Evolutionary conservation across 495 filamentous ascomycete species (phyloP).

Genomic region (Filosporella fistucella): DNA sequence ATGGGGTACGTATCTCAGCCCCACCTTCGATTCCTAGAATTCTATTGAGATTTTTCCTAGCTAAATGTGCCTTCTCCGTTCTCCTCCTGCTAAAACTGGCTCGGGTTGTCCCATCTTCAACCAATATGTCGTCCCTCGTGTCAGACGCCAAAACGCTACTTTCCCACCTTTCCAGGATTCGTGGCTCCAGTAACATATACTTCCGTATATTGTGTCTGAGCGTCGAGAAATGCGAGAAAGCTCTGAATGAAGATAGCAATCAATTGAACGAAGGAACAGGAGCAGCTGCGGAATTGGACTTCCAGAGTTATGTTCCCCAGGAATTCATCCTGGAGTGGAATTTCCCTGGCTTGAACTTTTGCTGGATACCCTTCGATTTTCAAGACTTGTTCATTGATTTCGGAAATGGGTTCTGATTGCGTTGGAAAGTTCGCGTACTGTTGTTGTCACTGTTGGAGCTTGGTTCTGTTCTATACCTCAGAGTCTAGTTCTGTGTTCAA

Average conservation of each 20-base stretch:
- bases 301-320: conserved; percentile 46
- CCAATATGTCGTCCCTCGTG: conserved; percentile 35
- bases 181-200: conserved; percentile 35
- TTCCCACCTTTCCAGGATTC: conserved; percentile 35
- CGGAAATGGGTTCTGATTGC: conserved; percentile 8
- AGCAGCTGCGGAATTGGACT: conserved; percentile 41
- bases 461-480: too few species aligned
- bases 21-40: not conserved
- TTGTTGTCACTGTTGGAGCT: too few species aligned
- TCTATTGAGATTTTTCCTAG: conserved; percentile 1
- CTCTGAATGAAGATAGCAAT: conserved; percentile 29
- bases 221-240: conserved; percentile 43
- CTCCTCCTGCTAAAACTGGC: conserved; percentile 41
- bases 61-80: conserved; percentile 50
- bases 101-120: conserved; percentile 39
- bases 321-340: conserved; percentile 51
- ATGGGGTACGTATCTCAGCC: conserved; percentile 29
- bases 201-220: conserved; percentile 29
- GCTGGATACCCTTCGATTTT: conserved; percentile 39
- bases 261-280: conserved; percentile 20
- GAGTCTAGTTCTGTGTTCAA: too few species aligned
- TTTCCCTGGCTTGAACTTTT: conserved; percentile 47
- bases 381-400: conserved; percentile 20
- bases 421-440: too few species aligned
- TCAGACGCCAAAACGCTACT: conserved; percentile 39